Evolutionary conservation across 768 basidiomycete genomes (phyloP).

Genomic region (Naganishia kalamii): DNA sequence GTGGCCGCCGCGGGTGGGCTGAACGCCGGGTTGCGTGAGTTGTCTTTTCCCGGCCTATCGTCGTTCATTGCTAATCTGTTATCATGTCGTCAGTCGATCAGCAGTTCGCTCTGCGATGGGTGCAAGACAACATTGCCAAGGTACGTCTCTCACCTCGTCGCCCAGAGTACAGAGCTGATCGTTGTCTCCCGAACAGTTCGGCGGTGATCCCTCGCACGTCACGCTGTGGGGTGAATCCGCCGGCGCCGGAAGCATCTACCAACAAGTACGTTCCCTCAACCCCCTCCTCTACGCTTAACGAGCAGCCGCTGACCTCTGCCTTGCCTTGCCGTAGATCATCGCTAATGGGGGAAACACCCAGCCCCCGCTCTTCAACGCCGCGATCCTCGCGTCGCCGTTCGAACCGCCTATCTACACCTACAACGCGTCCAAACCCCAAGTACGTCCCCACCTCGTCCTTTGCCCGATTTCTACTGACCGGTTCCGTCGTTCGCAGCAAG

Average conservation of each 20-base stretch:
- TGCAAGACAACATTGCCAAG: slow-evolving; percentile 52
- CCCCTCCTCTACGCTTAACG: no score
- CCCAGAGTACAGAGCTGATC: background rate
- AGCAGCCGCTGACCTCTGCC: background rate
- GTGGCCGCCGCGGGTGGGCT: slow-evolving; percentile 30
- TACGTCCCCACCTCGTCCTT: background rate
- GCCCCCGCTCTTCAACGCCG: slow-evolving; percentile 14
- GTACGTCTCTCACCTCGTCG: background rate
- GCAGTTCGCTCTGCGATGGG: slow-evolving; percentile 50
- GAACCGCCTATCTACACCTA: slow-evolving; percentile 11
- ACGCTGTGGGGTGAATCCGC: slow-evolving; percentile 58
- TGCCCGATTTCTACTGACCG: background rate
- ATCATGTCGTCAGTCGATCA: slow-evolving; percentile 2
- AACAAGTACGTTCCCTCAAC: slow-evolving; percentile 40
- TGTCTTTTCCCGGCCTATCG: background rate
- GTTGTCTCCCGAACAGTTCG: slow-evolving; percentile 48
- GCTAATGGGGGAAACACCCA: slow-evolving; percentile 18
- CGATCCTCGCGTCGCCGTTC: slow-evolving; percentile 4
- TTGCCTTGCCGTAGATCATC: background rate
- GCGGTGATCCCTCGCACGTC: slow-evolving; percentile 55
- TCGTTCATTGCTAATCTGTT: background rate
- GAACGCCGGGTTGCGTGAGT: slow-evolving; percentile 57
- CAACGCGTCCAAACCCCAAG: slow-evolving; percentile 17
- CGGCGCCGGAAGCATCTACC: slow-evolving; percentile 47
- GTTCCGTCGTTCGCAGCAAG: slow-evolving; percentile 26